Percentiles rank a stretch among this genome's conserved stretches.
Conservation (phyloP, 306 rosid genomes). For the Malus fusca region DNA sequence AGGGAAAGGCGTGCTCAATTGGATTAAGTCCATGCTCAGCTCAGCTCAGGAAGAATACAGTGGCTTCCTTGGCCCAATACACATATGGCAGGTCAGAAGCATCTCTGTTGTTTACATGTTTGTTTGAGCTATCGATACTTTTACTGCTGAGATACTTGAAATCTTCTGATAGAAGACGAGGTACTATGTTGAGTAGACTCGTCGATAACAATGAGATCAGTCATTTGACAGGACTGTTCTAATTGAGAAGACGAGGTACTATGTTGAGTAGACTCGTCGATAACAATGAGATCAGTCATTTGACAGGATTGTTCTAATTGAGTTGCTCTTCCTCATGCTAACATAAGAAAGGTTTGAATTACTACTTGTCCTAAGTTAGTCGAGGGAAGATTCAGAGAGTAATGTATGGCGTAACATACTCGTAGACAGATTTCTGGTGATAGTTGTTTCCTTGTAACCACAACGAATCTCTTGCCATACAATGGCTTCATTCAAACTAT, state of each 20-base stretch:
- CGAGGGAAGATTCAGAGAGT: background rate
- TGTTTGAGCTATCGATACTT: background rate
- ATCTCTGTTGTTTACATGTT: slow-evolving; percentile 3
- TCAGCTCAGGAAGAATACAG: slow-evolving; percentile 58
- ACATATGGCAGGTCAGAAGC: slow-evolving; percentile 86
- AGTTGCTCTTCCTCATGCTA: background rate
- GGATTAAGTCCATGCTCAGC: slow-evolving; percentile 62
- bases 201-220: background rate
- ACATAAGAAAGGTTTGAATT: background rate
- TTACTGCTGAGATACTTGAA: background rate
- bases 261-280: background rate
- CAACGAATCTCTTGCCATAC: background rate
- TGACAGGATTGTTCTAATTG: background rate
- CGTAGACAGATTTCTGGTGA: background rate
- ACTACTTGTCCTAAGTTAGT: background rate
- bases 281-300: background rate
- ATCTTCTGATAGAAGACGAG: background rate
- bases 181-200: background rate
- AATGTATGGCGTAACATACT: background rate
- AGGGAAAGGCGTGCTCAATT: slow-evolving; percentile 43
- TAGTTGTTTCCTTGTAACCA: background rate
- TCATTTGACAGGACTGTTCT: background rate
- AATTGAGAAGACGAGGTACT: background rate
- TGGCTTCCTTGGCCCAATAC: slow-evolving; percentile 95
- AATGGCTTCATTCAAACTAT: background rate